Conservation (phyloP, 1,284 basidiomycete species). For the Pseudozyma tsukubaensis region DNA sequence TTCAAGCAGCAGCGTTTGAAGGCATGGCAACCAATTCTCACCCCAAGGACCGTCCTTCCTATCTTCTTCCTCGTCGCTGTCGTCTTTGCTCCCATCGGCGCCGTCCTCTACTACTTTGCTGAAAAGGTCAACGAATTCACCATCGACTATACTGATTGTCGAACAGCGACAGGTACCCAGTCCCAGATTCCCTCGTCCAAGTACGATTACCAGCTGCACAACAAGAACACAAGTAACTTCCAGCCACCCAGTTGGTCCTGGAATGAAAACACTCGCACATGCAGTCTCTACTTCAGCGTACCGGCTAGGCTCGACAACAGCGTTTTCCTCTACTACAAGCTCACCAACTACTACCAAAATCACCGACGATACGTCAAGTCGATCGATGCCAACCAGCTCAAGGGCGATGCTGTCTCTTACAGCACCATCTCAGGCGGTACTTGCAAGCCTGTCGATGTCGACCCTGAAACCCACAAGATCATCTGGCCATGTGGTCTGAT, state of each 20-base stretch:
- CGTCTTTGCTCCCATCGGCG: conserved; percentile 95
- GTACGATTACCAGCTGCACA: conserved; percentile 76
- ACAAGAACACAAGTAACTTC: conserved; percentile 59
- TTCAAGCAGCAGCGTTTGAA: conserved; percentile 99
- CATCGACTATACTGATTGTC: conserved; percentile 92
- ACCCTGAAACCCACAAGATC: conserved; percentile 47
- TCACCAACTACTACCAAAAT: conserved; percentile 84
- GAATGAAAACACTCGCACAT: conserved; percentile 29
- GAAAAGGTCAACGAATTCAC: conserved; percentile 85
- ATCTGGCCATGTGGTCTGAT: conserved; percentile 94
- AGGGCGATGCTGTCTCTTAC: conserved; percentile 76
- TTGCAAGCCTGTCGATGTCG: conserved; percentile 84
- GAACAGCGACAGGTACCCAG: conserved; percentile 64
- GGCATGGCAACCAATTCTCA: conserved; percentile 99
- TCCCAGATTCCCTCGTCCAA: conserved; percentile 75
- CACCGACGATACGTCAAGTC: conserved; percentile 97
- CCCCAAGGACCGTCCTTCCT: conserved; percentile 94
- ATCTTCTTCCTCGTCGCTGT: conserved; percentile 94
- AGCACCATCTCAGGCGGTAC: conserved; percentile 74
- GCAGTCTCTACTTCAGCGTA: conserved; percentile 71
- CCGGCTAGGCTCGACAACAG: conserved; percentile 80
- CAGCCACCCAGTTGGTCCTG: conserved; percentile 63
- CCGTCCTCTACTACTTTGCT: conserved; percentile 75
- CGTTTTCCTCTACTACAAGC: conserved; percentile 94
- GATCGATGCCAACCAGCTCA: conserved; percentile 84